Evolutionary conservation across 2,329 filamentous ascomycete genomes (phyloP).

Genomic region (Emmonsia crescens): DNA sequence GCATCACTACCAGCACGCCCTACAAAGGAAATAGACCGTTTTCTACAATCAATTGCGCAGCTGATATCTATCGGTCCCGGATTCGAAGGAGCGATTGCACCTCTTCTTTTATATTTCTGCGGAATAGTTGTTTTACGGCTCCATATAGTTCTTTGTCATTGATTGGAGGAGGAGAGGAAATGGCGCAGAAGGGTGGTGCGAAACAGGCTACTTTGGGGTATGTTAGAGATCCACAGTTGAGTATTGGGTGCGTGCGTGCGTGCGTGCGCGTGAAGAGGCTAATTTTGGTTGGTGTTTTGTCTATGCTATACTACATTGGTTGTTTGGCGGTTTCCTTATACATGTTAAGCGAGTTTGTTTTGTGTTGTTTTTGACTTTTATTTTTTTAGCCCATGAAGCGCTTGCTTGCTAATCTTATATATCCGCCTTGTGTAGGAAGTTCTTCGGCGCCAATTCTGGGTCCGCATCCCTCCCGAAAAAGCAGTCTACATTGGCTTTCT

Average conservation of each 20-base stretch:
- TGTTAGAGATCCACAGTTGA: slow-evolving; percentile 63
- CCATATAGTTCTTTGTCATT: neutral
- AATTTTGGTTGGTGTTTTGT: neutral
- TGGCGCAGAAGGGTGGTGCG: slow-evolving; percentile 22
- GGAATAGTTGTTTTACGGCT: neutral
- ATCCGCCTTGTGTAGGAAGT: slow-evolving; percentile 52
- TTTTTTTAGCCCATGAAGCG: neutral
- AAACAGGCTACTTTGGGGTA: slow-evolving; percentile 86
- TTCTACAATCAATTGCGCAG: too few relatives aligned
- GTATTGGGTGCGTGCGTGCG: slow-evolving; percentile 52
- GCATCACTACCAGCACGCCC: neutral
- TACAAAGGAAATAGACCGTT: neutral
- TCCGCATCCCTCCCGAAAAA: slow-evolving; percentile 50
- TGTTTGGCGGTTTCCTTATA: neutral
- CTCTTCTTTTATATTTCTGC: neutral
- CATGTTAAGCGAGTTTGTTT: neutral
- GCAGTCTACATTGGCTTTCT: slow-evolving; percentile 71
- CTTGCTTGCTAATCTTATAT: slow-evolving; percentile 3
- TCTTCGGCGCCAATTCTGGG: slow-evolving; percentile 61
- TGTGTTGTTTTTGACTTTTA: neutral
- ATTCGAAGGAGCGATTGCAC: neutral
- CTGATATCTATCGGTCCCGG: neutral
- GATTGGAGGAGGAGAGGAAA: slow-evolving; percentile 4
- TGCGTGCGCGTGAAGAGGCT: slow-evolving; percentile 48
- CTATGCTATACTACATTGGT: neutral